Evolutionary conservation across 169 alveolate genomes (phyloP), one percentile per base, ranked within the genome.

Genomic region (Plasmodium inui): DNA sequence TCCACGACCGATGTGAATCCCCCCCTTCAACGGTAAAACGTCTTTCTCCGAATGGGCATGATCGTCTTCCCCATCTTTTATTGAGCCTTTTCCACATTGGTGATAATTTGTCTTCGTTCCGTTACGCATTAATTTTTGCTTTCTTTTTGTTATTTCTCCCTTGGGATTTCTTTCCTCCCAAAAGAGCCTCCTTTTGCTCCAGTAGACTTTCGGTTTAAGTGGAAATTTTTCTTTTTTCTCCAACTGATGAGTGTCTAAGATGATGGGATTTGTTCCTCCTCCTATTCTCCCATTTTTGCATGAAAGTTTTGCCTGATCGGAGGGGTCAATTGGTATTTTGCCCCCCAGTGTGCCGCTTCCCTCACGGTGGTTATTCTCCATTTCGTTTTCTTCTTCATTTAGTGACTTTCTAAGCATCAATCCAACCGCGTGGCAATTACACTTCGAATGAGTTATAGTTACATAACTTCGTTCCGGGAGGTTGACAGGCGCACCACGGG

Each of bases 121-220:
- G 17, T 7, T 32, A 32, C 44, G 2, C 8, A 14, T 39, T 74
- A 0, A 32, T 17, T 57, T 0, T 67, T 19, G n/a, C 71, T 22
- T 57, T 1, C 34, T 82, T 17, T 28, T 57, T 12, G 19, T 10
- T 46, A 57, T 57, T 6, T 1, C 41, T 57, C 22, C 28, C 41
- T 61, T 61, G 3, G 22, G 10, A 53, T 4, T 9, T 83, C 67
- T 83, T 5, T 19, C 22, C 41, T 83, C 92, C 44, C 72, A 83
- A 83, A 83, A 83, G 17, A 50, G 50, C 10, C 92, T 30, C 46
- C 71, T 83, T 83, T 83, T 83, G 30, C 82, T 37, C 92, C 92
- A 83, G 22, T 37, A 32, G 17, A 83, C 30, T 32, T 83, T 83
- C 44, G 82, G 73, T 70, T 83, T 83, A 39, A n/a, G 82, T 8